These are phyloP conservation scores for Myxozyma vanderwaltii DNA, from an alignment of 805 yeast genomes.

Conservation along the genomic window DNA sequence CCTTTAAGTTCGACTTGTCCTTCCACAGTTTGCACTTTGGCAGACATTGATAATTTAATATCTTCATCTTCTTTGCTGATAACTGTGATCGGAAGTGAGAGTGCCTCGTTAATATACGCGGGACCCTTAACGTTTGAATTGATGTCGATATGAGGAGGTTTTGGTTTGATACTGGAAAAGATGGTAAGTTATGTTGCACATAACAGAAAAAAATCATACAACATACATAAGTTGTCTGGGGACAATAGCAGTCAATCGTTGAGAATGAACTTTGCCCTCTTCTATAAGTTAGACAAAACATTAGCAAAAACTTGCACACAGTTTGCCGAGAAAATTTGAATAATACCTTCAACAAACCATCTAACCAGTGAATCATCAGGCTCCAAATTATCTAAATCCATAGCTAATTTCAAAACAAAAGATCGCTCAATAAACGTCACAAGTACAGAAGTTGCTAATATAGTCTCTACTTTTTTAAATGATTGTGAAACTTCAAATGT, in stretches of 20 bases:
- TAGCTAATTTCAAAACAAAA: constrained; percentile 11
- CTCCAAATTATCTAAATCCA: neutral
- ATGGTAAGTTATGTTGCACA: neutral
- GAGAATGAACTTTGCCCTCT: constrained; percentile 8
- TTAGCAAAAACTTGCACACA: neutral
- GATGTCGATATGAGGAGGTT: constrained; percentile 31
- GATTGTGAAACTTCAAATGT: constrained; percentile 38
- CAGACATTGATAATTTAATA: constrained; percentile 11
- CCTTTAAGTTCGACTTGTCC: constrained; percentile 2
- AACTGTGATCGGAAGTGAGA: constrained; percentile 16
- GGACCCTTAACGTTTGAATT: constrained; percentile 20
- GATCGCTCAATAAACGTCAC: constrained; percentile 21
- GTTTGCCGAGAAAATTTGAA: neutral
- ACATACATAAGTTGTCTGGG: constrained; percentile 21
- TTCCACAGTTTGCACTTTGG: constrained; percentile 17
- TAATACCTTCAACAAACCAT: constrained; percentile 20
- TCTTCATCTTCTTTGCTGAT: constrained; percentile 23
- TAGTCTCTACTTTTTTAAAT: constrained; percentile 38
- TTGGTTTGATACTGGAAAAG: constrained; percentile 24
- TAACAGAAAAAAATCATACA: neutral
- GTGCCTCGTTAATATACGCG: constrained; percentile 25
- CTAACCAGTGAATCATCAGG: constrained; percentile 8
- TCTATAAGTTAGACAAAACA: constrained; percentile 3
- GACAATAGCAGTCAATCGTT: neutral
- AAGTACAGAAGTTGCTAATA: constrained; percentile 31